Base-by-base conservation (phyloP, 2,329 filamentous ascomycete species). In the Alternaria alternata region DNA sequence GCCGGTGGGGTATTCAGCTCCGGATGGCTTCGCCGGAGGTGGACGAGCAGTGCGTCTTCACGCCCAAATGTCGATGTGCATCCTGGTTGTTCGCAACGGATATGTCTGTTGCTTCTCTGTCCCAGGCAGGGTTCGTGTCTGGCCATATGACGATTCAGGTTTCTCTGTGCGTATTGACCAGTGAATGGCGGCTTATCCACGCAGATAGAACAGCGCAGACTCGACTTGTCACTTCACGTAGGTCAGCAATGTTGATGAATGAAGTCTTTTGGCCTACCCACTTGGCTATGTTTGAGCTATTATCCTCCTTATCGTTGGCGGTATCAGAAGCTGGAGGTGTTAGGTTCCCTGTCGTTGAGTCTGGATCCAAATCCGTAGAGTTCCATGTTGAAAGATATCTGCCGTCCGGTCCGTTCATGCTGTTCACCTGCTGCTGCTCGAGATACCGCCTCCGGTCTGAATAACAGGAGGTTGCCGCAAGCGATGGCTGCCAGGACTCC, bases 91-190 rank as follows among this genome's bases (percentile, higher is more conserved):
- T 28, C 22, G 22, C 54, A 57, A 34, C 28, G 39, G 14, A 52
- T 52, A 20, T 51, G 18, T 6, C 20, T 43, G 1, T 3, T 1
- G 16, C n/a, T 20, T 0, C 38, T 9, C 7, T 12, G 5, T 1
- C 16, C 12, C 0, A 3, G 3, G 18, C 38, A 53, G 1, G 26
- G 0, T 0, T 18, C n/a, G 4, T 51, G 47, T 5, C 14, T 42
- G 11, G 44, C 54, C 54, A 57, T 57, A 14, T 57, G 54, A 12
- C 54, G 54, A 0, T 20, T 43, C 12, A 36, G 7, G 9, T 57
- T 52, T 3, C 54, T 8, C n/a, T 44, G 54, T 14, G 54, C 54
- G 3, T 38, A 57, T 16, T 57, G 48, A 6, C 54, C 54, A 11
- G 46, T 57, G 12, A 57, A 57, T 1, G 12, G 12, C 14, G 20